Evolutionary conservation across 2,329 filamentous ascomycete species (phyloP).

Genomic region (Decorospora gaudefroyi): DNA sequence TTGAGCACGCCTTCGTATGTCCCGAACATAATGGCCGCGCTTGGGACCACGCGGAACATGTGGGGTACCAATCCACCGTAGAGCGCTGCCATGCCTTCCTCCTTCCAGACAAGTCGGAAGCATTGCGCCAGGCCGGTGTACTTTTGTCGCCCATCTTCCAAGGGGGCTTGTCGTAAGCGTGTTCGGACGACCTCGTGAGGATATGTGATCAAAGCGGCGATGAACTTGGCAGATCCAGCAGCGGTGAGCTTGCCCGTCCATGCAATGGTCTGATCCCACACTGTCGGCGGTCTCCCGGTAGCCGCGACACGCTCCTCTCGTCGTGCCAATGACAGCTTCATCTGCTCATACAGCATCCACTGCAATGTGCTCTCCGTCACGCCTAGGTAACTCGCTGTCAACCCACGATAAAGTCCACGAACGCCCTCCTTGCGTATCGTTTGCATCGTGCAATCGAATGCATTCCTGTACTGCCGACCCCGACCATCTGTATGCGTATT

Average conservation of each 20-base stretch:
- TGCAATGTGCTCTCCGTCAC: slow-evolving; percentile 89
- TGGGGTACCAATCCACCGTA: slow-evolving; percentile 93
- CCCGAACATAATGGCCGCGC: slow-evolving; percentile 94
- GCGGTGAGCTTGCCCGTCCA: slow-evolving; percentile 80
- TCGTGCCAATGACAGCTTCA: slow-evolving; percentile 73
- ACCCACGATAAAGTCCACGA: slow-evolving; percentile 81
- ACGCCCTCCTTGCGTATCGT: slow-evolving; percentile 80
- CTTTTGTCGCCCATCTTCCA: slow-evolving; percentile 70
- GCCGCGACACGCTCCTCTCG: slow-evolving; percentile 63
- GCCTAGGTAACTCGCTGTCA: slow-evolving; percentile 89
- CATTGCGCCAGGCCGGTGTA: slow-evolving; percentile 89
- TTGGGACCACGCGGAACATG: slow-evolving; percentile 86
- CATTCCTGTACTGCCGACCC: slow-evolving; percentile 79
- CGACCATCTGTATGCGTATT: slow-evolving; percentile 66
- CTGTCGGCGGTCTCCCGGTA: slow-evolving; percentile 64
- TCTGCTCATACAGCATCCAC: slow-evolving; percentile 92
- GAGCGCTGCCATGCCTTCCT: slow-evolving; percentile 82
- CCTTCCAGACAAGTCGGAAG: slow-evolving; percentile 83
- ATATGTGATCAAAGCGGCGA: slow-evolving; percentile 84
- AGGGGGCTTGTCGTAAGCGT: slow-evolving; percentile 81
- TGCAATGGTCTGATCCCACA: slow-evolving; percentile 74
- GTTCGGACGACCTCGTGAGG: slow-evolving; percentile 91
- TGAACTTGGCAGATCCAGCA: slow-evolving; percentile 81
- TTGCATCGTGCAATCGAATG: slow-evolving; percentile 83
- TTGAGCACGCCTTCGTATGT: slow-evolving; percentile 68